Base-by-base conservation (phyloP, 306 rosid species). In the Lathyrus oleraceus region DNA sequence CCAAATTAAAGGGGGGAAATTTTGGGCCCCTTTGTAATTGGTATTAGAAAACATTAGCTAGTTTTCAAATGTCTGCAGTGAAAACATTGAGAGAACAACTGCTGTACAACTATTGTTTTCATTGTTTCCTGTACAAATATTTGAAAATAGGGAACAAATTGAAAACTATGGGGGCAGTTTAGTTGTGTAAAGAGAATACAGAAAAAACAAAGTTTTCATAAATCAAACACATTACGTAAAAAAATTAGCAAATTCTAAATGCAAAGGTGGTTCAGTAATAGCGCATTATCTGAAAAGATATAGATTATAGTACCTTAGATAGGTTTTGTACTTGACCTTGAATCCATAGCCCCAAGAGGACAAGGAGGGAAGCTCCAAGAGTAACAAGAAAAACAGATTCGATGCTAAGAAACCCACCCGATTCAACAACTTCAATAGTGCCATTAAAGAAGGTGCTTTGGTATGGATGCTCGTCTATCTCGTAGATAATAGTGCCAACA, bases 361-460 rank as follows among this genome's bases (percentile, higher is more conserved):
- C 87, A 19, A 93, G 87, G 72, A 90, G 91, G 21, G 97, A 90
- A 59, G 23, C 69, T 25, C 90, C 98, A 76, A 93, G 96, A 40
- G 97, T 88, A 63, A 82, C 82, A 66, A 93, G 91, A 49, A 93
- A 90, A 69, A 90, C 88, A 68, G 98, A 85, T 72, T 90, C 97
- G 3, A 94, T 75, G 85, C 94, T 90, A 43, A 91, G 76, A 59
- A 87, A 19, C 28, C 65, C 81, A 71, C 96, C 88, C 44, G 95
- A 74, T 78, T 91, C 97, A 45, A 81, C 79, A 19, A 88, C 97
- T 83, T 94, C 99, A 66, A 94, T 76, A 17, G 97, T 94, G 66
- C 97, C 96, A 67, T 94, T 90, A 63, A 74, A 87, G 82, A 91
- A 91, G 70, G 94, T 87, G 85, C 79, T 88, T 77, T 86, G 95